Conservation (phyloP, 2,329 filamentous ascomycete species). For the Arthrobotrys conoides region DNA sequence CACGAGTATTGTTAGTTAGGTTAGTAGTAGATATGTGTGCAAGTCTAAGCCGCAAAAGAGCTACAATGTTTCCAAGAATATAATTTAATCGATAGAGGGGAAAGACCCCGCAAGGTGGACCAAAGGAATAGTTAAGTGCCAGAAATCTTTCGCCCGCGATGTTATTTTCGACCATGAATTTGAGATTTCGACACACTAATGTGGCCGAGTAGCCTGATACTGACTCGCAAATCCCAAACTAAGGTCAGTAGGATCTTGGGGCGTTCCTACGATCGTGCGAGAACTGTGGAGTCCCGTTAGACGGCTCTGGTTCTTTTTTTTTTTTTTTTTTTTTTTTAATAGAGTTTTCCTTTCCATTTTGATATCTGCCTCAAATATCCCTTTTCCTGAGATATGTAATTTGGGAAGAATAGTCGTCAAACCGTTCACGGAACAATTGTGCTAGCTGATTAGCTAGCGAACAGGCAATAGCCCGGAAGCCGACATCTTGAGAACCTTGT, state of each 20-base stretch:
- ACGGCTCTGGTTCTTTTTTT: background rate
- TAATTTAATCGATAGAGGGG: conserved; percentile 37
- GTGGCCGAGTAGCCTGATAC: conserved; percentile 23
- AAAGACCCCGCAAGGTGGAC: conserved; percentile 29
- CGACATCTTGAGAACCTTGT: conserved; percentile 6
- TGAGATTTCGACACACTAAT: conserved; percentile 51
- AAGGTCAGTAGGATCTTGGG: background rate
- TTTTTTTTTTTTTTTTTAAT: background rate
- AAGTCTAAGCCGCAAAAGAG: conserved; percentile 59
- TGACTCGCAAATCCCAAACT: conserved; percentile 34
- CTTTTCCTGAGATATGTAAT: conserved; percentile 11
- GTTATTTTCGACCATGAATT: conserved; percentile 56
- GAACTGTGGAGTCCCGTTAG: background rate
- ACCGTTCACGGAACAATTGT: conserved; percentile 20
- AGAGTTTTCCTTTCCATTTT: conserved; percentile 1
- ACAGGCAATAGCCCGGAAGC: conserved; percentile 7
- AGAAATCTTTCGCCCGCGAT: conserved; percentile 3
- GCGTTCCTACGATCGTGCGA: background rate
- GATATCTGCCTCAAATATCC: conserved; percentile 21
- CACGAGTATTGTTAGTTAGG: no score
- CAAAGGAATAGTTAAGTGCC: conserved; percentile 49
- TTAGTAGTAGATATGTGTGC: no score
- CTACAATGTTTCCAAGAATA: conserved; percentile 47
- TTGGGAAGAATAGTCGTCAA: conserved; percentile 47
- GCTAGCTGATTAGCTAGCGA: background rate